Conservation (phyloP, 2,329 filamentous ascomycete species). For the Exophiala viscosa region DNA sequence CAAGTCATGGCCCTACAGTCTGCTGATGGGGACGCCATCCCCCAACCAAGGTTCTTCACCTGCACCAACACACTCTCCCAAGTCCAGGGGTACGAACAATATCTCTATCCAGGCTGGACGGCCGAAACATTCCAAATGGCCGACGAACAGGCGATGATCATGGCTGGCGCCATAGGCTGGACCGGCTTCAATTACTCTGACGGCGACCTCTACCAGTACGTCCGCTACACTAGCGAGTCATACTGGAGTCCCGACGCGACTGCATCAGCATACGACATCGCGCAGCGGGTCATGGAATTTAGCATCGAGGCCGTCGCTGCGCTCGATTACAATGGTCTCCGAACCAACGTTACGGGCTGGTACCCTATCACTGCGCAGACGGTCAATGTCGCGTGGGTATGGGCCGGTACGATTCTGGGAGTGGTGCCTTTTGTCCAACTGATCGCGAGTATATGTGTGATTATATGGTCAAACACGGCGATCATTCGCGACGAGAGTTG, state of each 20-base stretch:
- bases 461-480: conserved; percentile 26
- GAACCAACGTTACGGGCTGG: conserved; percentile 70
- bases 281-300: conserved; percentile 22
- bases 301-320: conserved; percentile 25
- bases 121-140: conserved; percentile 16
- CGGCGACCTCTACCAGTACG: conserved; percentile 16
- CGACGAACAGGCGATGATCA: conserved; percentile 21
- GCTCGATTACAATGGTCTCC: conserved; percentile 25
- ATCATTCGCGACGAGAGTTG: conserved; percentile 26
- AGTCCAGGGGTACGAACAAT: conserved; percentile 14
- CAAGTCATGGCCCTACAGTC: conserved; percentile 22
- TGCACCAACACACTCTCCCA: conserved; percentile 24
- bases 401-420: conserved; percentile 21
- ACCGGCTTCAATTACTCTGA: conserved; percentile 19
- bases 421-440: conserved; percentile 24
- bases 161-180: conserved; percentile 27
- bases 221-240: conserved; percentile 16
- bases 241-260: conserved; percentile 20
- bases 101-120: conserved; percentile 6
- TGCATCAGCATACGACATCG: conserved; percentile 7
- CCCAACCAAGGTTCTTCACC: conserved; percentile 18
- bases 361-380: conserved; percentile 78
- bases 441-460: conserved; percentile 21
- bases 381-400: conserved; percentile 68
- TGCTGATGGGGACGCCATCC: conserved; percentile 11